phyloP scores from a whole-genome alignment of 2,329 filamentous ascomycete genomes.

The Sclerotinia subarctica region DNA sequence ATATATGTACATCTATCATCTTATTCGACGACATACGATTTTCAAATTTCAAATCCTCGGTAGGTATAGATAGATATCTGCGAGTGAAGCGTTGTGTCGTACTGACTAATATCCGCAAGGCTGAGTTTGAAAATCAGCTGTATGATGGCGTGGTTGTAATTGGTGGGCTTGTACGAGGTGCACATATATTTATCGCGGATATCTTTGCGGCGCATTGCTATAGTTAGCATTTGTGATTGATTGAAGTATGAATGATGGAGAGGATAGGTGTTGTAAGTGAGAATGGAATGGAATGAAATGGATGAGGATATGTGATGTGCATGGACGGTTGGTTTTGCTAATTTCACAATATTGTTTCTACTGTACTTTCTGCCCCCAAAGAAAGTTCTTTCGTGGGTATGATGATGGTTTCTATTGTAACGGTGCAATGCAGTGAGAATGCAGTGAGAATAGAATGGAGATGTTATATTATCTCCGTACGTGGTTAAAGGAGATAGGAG shows the following conservation, averaged over 20 bases:
- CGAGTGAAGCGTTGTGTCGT: neutral
- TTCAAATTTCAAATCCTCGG: neutral
- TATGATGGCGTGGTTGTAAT: neutral
- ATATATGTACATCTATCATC: neutral
- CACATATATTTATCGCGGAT: too few relatives aligned
- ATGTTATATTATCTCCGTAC: neutral
- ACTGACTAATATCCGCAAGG: constrained; percentile 3
- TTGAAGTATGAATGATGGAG: neutral
- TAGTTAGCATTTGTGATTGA: neutral
- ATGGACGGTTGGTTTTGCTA: neutral
- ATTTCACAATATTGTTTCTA: neutral
- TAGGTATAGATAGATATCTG: neutral
- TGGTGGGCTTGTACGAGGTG: neutral
- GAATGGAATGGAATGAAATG: too few relatives aligned
- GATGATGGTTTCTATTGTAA: neutral
- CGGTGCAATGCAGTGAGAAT: neutral
- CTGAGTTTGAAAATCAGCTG: neutral
- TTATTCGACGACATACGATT: neutral
- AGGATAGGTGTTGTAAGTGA: neutral
- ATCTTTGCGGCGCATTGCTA: neutral
- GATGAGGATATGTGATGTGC: neutral
- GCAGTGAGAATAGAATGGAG: neutral
- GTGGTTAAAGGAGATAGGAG: neutral
- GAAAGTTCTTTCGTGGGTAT: neutral
- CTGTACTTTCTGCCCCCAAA: too few relatives aligned